Percentiles rank a stretch among this genome's conserved stretches.
These are phyloP conservation scores for Sordariomycetes sp. DNA, from an alignment of 2,329 filamentous ascomycete genomes.

Conservation along the genomic window DNA sequence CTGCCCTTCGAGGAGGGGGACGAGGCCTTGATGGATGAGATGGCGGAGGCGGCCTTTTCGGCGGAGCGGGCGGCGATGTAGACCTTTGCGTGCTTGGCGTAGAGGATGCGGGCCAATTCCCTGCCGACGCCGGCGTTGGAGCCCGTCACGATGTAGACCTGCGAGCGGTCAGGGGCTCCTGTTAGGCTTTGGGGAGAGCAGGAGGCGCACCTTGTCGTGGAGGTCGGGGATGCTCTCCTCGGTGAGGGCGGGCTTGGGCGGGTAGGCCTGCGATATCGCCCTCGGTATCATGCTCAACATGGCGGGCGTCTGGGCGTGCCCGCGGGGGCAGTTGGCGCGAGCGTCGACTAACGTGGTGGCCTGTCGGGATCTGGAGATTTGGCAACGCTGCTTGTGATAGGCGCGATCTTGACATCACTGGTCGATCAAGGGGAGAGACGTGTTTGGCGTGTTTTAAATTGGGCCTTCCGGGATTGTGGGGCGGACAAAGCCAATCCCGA, in stretches of 20 bases:
- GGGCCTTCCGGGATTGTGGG: too few relatives aligned
- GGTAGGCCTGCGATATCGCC: background rate
- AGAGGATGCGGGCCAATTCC: constrained; percentile 38
- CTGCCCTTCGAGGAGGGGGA: constrained; percentile 21
- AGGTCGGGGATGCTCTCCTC: constrained; percentile 55
- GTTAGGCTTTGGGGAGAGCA: background rate
- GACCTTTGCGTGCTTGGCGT: constrained; percentile 37
- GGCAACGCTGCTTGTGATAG: too few relatives aligned
- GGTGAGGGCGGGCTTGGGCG: constrained; percentile 11
- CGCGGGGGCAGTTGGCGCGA: too few relatives aligned
- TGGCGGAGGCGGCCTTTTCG: constrained; percentile 28
- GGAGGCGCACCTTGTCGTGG: constrained; percentile 34
- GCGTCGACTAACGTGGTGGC: too few relatives aligned
- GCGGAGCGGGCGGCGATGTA: constrained; percentile 37
- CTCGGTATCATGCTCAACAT: background rate
- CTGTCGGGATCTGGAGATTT: too few relatives aligned
- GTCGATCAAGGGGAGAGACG: background rate
- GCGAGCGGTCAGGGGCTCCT: background rate
- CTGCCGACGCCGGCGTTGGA: constrained; percentile 31
- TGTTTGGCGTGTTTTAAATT: background rate
- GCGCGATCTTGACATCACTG: too few relatives aligned
- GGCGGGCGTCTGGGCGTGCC: background rate
- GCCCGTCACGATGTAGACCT: constrained; percentile 37
- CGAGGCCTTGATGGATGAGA: constrained; percentile 24
- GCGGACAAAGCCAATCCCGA: too few relatives aligned